These are phyloP conservation scores for Tagetes patula DNA, from an alignment of 129 eudicot genomes.

Conservation along the genomic window DNA sequence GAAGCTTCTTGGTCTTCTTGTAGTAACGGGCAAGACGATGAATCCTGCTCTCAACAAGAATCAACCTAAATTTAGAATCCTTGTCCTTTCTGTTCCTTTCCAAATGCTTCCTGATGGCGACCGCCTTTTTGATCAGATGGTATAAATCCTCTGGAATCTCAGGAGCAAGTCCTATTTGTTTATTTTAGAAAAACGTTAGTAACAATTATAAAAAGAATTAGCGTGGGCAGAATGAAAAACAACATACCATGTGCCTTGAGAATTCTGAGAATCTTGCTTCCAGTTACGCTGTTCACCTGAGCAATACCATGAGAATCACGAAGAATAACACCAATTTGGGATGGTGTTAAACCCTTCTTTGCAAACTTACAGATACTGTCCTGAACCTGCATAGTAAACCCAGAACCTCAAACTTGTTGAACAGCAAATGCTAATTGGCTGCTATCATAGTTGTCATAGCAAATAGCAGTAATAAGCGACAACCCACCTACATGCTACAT, in stretches of 20 bases:
- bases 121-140: conserved; percentile 61
- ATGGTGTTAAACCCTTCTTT: no score
- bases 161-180: conserved; percentile 50
- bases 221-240: not conserved
- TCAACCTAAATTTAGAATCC: conserved; percentile 61
- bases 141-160: conserved; percentile 68
- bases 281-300: conserved; percentile 64
- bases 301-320: conserved; percentile 71
- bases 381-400: no score
- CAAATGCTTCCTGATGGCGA: conserved; percentile 61
- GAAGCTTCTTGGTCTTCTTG: conserved; percentile 71
- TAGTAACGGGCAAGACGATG: conserved; percentile 68
- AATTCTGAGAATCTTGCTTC: conserved; percentile 59
- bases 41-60: conserved; percentile 69
- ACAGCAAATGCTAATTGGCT: no score
- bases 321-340: no score
- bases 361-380: no score
- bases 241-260: conserved; percentile 57
- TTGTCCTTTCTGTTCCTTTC: conserved; percentile 71
- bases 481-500: no score
- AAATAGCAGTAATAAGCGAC: no score
- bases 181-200: not conserved
- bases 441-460: no score
- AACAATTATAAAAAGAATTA: not conserved
- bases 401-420: no score